These are phyloP conservation scores for Angomonas deanei DNA, from an alignment of 208 protist genomes.

Conservation along the genomic window DNA sequence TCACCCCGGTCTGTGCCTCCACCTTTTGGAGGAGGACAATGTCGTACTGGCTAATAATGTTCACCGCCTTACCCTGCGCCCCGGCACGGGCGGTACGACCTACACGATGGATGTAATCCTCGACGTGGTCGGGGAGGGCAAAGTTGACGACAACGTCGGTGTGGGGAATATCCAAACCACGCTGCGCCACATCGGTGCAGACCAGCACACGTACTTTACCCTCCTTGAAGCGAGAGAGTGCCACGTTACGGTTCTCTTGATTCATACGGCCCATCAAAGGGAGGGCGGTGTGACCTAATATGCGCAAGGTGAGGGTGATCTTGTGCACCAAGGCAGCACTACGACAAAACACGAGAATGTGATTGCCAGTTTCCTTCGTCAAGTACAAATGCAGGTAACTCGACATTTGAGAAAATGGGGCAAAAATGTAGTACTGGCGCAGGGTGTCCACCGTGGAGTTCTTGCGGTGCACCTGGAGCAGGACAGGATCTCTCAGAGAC, in stretches of 20 bases:
- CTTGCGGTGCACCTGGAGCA: conserved; percentile 94
- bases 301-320: conserved; percentile 86
- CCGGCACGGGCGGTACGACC: conserved; percentile 95
- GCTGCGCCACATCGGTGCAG: conserved; percentile 91
- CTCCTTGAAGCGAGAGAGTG: conserved; percentile 87
- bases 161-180: conserved; percentile 97
- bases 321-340: conserved; percentile 88
- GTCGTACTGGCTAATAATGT: conserved; percentile 96
- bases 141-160: conserved; percentile 98
- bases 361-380: conserved; percentile 83
- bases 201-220: conserved; percentile 88
- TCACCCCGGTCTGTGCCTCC: conserved; percentile 93
- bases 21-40: conserved; percentile 98
- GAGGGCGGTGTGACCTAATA: conserved; percentile 85
- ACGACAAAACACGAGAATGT: conserved; percentile 91
- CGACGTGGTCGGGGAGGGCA: conserved; percentile 94
- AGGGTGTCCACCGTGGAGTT: conserved; percentile 96
- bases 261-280: conserved; percentile 91
- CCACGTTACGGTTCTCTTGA: conserved; percentile 87
- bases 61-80: conserved; percentile 90
- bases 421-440: conserved; percentile 96
- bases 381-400: conserved; percentile 87
- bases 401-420: conserved; percentile 92
- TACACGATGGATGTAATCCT: conserved; percentile 97
- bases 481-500: conserved; percentile 95